phyloP scores from a whole-genome alignment of 108 stramenopile species.

The Cyclostephanos invisitatus region DNA sequence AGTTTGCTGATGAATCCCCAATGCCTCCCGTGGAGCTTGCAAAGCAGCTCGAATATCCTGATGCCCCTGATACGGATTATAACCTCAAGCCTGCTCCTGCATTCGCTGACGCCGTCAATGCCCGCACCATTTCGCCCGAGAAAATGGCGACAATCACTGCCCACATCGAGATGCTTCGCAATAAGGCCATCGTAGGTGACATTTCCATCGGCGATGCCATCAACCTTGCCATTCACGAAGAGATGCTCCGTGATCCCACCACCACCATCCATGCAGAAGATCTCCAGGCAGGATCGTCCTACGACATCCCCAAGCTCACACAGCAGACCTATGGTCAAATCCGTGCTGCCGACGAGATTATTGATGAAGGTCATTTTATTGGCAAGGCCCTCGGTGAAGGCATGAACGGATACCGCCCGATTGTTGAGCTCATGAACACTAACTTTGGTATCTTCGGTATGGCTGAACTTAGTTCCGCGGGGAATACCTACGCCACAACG shows the following conservation, averaged over 20 bases:
- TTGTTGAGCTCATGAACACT: slow-evolving; percentile 99
- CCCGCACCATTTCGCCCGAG: slow-evolving; percentile 76
- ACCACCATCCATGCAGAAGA: slow-evolving; percentile 99
- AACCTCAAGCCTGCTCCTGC: slow-evolving; percentile 81
- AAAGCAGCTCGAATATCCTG: slow-evolving; percentile 98
- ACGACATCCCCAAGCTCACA: slow-evolving; percentile 97
- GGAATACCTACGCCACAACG: slow-evolving; percentile 98
- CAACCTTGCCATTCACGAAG: slow-evolving; percentile 98
- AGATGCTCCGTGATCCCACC: slow-evolving; percentile 98
- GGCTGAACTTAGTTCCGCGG: slow-evolving; percentile 96
- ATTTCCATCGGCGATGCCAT: slow-evolving; percentile 98
- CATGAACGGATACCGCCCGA: slow-evolving; percentile 98
- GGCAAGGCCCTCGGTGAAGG: slow-evolving; percentile 98
- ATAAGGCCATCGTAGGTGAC: slow-evolving; percentile 87
- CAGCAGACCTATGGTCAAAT: slow-evolving; percentile 96
- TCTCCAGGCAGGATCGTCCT: slow-evolving; percentile 97
- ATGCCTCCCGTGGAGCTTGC: slow-evolving; percentile 94
- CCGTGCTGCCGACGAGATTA: slow-evolving; percentile 97
- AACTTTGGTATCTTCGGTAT: slow-evolving; percentile 99
- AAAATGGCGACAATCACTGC: slow-evolving; percentile 74
- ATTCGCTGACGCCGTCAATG: slow-evolving; percentile 85
- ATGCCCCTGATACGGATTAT: slow-evolving; percentile 94
- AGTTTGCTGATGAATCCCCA: slow-evolving; percentile 91
- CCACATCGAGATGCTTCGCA: slow-evolving; percentile 75
- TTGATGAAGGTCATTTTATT: slow-evolving; percentile 99